Evolutionary conservation across 2,329 filamentous ascomycete species (phyloP).

Genomic region (Elsinoe necatrix): DNA sequence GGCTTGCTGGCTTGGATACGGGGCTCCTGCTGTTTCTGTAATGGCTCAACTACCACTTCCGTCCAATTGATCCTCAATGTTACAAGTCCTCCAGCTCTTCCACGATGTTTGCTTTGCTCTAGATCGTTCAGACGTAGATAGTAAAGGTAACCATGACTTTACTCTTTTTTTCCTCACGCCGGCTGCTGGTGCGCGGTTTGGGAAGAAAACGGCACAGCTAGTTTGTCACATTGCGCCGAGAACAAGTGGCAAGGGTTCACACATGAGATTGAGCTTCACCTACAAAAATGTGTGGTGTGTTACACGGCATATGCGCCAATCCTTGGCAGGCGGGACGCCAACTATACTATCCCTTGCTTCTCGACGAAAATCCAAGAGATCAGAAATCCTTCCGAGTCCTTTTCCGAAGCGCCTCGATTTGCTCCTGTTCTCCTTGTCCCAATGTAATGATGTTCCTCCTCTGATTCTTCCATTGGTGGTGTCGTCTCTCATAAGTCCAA

Average conservation of each 20-base stretch:
- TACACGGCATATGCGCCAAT: slow-evolving; percentile 10
- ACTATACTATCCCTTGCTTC: neutral
- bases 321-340: neutral
- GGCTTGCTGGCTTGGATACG: neutral
- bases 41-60: neutral
- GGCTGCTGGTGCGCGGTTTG: no score
- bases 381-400: neutral
- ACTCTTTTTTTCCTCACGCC: no score
- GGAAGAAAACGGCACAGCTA: no score
- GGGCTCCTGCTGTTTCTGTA: neutral
- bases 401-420: neutral
- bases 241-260: neutral
- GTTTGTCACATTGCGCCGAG: neutral
- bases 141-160: no score
- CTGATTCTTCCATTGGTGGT: slow-evolving; percentile 27
- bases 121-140: no score
- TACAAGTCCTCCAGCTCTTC: no score
- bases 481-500: slow-evolving; percentile 18
- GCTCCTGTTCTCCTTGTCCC: slow-evolving; percentile 18
- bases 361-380: neutral
- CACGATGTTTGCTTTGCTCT: no score
- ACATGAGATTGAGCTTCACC: slow-evolving; percentile 3
- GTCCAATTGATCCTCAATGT: no score
- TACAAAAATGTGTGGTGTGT: slow-evolving; percentile 6
- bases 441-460: slow-evolving; percentile 1